phyloP scores from a whole-genome alignment of 768 basidiomycete species.

The Basidioascus undulatus region DNA sequence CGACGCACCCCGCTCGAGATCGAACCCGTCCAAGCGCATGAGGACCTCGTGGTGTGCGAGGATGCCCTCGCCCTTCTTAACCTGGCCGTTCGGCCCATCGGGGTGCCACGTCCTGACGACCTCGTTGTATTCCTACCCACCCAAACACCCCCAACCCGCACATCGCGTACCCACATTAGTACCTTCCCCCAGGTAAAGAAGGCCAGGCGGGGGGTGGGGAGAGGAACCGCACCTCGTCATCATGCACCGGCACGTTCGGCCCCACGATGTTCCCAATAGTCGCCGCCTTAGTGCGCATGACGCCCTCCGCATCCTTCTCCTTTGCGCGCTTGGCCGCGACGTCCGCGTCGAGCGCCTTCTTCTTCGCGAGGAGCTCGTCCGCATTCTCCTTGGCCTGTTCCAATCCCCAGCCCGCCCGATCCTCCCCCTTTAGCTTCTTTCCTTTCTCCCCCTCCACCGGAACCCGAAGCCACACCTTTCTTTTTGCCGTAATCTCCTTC shows the following conservation, averaged over 20 bases:
- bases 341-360: conserved; percentile 61
- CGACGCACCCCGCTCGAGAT: conserved; percentile 68
- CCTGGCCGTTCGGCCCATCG: conserved; percentile 43
- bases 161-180: too few relatives aligned
- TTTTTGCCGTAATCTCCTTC: conserved; percentile 82
- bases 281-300: conserved; percentile 56
- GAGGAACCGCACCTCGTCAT: conserved; percentile 41
- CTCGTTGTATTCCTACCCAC: conserved; percentile 59
- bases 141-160: too few relatives aligned
- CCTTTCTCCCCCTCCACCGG: not conserved
- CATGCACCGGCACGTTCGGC: conserved; percentile 55
- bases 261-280: conserved; percentile 84
- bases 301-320: conserved; percentile 44
- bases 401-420: too few relatives aligned
- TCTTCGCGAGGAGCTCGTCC: conserved; percentile 59
- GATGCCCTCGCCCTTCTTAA: conserved; percentile 41
- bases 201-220: not conserved
- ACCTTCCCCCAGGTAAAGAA: not conserved
- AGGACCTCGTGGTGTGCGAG: conserved; percentile 97
- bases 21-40: conserved; percentile 78
- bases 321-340: conserved; percentile 53
- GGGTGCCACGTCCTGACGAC: conserved; percentile 70
- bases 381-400: conserved; percentile 79
- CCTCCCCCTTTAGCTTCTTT: too few relatives aligned
- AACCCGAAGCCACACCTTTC: conserved; percentile 34